These are phyloP conservation scores for Chalara sp. DNA, from an alignment of 2,329 filamentous ascomycete species.

Conservation along the genomic window DNA sequence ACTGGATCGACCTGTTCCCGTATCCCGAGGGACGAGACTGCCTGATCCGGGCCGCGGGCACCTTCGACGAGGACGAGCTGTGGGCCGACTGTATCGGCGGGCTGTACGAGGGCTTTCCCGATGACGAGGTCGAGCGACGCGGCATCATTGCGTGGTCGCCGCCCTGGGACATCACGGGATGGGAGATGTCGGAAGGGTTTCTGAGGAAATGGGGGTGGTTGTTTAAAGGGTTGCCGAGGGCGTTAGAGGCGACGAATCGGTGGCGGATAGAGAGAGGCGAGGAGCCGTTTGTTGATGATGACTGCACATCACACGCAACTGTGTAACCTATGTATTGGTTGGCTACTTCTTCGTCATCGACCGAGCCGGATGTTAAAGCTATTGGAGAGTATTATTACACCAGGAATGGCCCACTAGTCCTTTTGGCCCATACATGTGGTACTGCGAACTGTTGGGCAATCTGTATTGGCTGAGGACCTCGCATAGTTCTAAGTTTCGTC, in stretches of 20 bases:
- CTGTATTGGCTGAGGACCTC: too few species aligned
- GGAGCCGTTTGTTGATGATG: slow-evolving; percentile 19
- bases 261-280: slow-evolving; percentile 29
- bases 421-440: too few species aligned
- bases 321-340: too few species aligned
- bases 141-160: slow-evolving; percentile 37
- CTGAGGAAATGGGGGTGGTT: slow-evolving; percentile 31
- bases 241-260: slow-evolving; percentile 30
- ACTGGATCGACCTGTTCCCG: slow-evolving; percentile 37
- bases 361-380: too few species aligned
- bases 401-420: too few species aligned
- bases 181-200: slow-evolving; percentile 37
- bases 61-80: slow-evolving; percentile 36
- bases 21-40: slow-evolving; percentile 32
- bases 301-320: too few species aligned
- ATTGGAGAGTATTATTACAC: too few species aligned
- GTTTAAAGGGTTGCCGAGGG: slow-evolving; percentile 19
- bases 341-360: too few species aligned
- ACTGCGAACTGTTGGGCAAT: too few species aligned
- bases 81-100: slow-evolving; percentile 37
- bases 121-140: slow-evolving; percentile 26
- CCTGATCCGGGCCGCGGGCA: slow-evolving; percentile 30
- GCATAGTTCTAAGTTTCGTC: too few species aligned
- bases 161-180: slow-evolving; percentile 33
- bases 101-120: slow-evolving; percentile 37